Evolutionary conservation across 306 rosid species (phyloP).

Genomic region (Dalbergia cultrata): DNA sequence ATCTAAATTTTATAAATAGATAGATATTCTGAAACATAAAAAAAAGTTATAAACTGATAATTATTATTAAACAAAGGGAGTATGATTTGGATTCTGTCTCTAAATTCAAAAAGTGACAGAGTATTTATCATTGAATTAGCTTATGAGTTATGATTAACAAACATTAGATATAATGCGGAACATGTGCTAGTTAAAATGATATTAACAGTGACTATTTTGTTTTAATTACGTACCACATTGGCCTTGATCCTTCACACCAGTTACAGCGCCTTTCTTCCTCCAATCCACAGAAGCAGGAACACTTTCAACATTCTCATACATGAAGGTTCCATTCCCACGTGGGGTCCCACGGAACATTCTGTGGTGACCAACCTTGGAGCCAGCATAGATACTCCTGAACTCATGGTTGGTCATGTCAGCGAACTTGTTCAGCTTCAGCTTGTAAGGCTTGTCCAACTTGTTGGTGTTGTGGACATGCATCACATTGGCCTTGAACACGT

Average conservation of each 20-base stretch:
- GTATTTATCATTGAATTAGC: no score
- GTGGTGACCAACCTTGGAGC: conserved; percentile 57
- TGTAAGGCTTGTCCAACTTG: conserved; percentile 62
- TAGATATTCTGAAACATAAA: no score
- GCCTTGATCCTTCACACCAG: conserved; percentile 62
- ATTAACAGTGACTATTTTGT: neutral
- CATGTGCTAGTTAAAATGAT: neutral
- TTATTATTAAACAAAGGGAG: no score
- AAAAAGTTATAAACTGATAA: no score
- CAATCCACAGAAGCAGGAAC: conserved; percentile 61
- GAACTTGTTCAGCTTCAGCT: conserved; percentile 64
- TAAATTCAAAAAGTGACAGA: no score
- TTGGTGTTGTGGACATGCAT: conserved; percentile 59
- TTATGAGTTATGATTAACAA: no score
- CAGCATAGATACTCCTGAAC: conserved; percentile 55
- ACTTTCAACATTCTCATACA: conserved; percentile 42
- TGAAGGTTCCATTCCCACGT: conserved; percentile 45
- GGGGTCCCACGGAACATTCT: conserved; percentile 56
- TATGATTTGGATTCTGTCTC: no score
- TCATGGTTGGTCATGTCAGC: conserved; percentile 69
- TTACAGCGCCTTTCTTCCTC: conserved; percentile 66
- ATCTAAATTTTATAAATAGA: no score
- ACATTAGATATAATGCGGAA: no score
- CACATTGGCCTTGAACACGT: conserved; percentile 63
- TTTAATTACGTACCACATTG: conserved; percentile 52